Evolutionary conservation across 139 green algal species (phyloP).

Genomic region (Desmodesmus armatus): DNA sequence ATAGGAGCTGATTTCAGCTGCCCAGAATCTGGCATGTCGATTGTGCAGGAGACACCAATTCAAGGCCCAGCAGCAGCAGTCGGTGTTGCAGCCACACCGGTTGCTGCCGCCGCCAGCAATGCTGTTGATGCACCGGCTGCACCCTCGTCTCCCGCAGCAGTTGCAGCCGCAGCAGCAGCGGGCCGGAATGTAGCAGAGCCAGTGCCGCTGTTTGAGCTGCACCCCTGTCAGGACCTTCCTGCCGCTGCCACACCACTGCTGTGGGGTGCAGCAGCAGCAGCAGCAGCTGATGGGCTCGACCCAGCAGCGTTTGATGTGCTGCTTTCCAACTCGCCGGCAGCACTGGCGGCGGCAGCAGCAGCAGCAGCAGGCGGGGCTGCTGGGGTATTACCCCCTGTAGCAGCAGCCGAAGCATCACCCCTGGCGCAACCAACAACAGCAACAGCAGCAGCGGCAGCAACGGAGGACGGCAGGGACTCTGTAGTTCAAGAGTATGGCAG

Average conservation of each 20-base stretch:
- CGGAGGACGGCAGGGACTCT: not conserved
- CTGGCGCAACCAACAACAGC: not conserved
- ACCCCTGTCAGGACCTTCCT: no score
- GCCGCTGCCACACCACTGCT: not conserved
- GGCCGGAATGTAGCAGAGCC: not conserved
- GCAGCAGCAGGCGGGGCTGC: not conserved
- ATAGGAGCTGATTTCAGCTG: no score
- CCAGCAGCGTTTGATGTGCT: not conserved
- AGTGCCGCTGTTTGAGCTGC: not conserved
- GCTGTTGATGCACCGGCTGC: no score
- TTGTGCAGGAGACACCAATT: no score
- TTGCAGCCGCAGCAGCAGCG: not conserved
- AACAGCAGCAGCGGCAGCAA: not conserved
- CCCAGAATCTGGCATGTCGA: no score
- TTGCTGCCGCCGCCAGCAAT: no score
- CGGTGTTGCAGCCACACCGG: no score
- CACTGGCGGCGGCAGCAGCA: conserved; percentile 17
- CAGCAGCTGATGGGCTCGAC: no score
- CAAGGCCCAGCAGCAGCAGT: no score
- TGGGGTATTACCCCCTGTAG: not conserved
- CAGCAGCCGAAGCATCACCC: not conserved
- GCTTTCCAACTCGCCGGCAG: no score
- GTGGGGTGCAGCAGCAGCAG: no score
- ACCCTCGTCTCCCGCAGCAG: not conserved
- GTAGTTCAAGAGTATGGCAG: no score